A percentile compares a stretch with the other conserved stretches of the same genome.
Evolutionary conservation across 495 filamentous ascomycete species (phyloP).

Genomic region (Talaromyces ruber): DNA sequence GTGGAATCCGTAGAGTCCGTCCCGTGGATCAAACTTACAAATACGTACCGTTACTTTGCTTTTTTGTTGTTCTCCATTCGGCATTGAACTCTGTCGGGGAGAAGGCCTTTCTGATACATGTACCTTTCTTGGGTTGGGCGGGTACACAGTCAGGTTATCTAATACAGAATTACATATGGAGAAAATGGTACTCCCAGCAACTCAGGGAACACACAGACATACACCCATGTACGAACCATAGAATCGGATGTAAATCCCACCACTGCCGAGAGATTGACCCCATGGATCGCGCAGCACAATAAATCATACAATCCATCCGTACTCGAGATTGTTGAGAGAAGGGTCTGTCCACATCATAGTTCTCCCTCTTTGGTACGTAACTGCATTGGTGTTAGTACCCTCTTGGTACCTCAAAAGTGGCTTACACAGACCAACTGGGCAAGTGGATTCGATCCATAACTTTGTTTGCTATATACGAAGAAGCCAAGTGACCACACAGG

Average conservation of each 20-base stretch:
- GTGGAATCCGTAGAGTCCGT: neutral
- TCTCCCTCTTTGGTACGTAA: too few species aligned
- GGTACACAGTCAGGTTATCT: neutral
- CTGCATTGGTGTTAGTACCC: too few species aligned
- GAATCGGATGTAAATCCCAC: neutral
- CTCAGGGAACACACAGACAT: neutral
- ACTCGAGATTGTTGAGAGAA: neutral
- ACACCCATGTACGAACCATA: neutral
- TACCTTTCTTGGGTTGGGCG: neutral
- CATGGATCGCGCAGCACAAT: too few species aligned
- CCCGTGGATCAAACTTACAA: neutral
- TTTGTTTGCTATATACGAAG: neutral
- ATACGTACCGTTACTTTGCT: neutral
- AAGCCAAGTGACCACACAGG: neutral
- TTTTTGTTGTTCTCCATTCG: neutral
- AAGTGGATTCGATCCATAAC: neutral
- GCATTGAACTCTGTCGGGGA: neutral
- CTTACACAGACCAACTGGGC: neutral
- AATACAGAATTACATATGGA: too few species aligned
- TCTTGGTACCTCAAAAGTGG: neutral
- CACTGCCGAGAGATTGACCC: neutral
- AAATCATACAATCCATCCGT: neutral
- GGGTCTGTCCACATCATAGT: too few species aligned
- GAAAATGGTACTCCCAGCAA: neutral
- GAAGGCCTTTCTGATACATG: neutral